A percentile compares a stretch with the other conserved stretches of the same genome.
phyloP scores from a whole-genome alignment of 2,329 filamentous ascomycete species.

The Fusarium staphyleae region DNA sequence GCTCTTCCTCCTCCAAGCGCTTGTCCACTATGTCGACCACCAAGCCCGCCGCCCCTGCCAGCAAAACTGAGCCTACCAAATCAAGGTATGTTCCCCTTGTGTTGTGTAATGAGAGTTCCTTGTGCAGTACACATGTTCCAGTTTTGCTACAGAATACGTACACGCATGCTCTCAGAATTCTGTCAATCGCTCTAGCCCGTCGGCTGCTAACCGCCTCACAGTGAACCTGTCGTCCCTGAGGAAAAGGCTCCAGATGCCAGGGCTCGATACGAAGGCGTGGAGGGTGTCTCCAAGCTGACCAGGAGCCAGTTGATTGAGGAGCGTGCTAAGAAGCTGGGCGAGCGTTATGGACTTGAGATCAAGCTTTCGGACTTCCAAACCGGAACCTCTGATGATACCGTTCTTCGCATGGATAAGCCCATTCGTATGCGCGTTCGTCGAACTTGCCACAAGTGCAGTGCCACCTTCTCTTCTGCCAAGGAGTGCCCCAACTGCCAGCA shows the following conservation, averaged over 20 bases:
- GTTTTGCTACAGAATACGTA: neutral
- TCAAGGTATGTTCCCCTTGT: constrained; percentile 38
- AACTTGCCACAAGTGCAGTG: constrained; percentile 81
- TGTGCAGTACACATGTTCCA: neutral
- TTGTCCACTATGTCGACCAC: constrained; percentile 36
- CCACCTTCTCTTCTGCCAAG: constrained; percentile 75
- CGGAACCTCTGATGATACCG: constrained; percentile 58
- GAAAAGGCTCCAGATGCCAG: constrained; percentile 38
- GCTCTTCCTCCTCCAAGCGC: constrained; percentile 42
- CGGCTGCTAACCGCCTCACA: constrained; percentile 19
- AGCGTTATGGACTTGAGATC: constrained; percentile 63
- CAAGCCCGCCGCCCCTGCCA: constrained; percentile 22
- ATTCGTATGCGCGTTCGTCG: constrained; percentile 80
- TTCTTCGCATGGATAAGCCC: constrained; percentile 73
- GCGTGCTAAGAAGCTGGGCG: constrained; percentile 62
- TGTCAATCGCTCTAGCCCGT: neutral
- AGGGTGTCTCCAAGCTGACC: constrained; percentile 52
- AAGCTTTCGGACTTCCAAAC: constrained; percentile 61
- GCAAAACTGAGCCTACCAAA: constrained; percentile 35
- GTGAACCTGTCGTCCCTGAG: constrained; percentile 26
- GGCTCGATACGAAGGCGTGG: constrained; percentile 41
- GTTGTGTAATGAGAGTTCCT: no score
- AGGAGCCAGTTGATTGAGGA: constrained; percentile 62
- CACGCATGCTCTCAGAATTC: neutral
- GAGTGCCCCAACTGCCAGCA: constrained; percentile 81